These are phyloP conservation scores for Melaleuca alternifolia DNA, from an alignment of 345 rosid species.

Conservation along the genomic window DNA sequence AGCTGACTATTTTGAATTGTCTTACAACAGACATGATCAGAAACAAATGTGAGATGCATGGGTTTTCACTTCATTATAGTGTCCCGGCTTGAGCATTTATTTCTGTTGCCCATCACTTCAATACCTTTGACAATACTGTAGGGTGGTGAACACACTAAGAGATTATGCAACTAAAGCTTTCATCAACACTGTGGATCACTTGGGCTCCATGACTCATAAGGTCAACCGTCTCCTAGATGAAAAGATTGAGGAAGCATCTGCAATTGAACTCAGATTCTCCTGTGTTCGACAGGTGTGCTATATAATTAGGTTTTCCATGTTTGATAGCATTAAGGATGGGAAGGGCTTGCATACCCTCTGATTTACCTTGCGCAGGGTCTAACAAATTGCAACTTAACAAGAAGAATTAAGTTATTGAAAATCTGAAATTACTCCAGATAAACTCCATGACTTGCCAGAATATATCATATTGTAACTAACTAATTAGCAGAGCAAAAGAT, in stretches of 20 bases:
- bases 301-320: not conserved
- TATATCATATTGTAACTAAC: not conserved
- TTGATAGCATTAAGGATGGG: constrained; percentile 1
- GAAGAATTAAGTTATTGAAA: not conserved
- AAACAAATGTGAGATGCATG: constrained; percentile 46
- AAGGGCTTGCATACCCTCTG: not conserved
- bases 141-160: constrained; percentile 56
- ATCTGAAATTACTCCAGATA: not conserved
- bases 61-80: not conserved
- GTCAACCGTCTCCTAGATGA: constrained; percentile 40
- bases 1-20: constrained; percentile 71
- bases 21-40: constrained; percentile 44
- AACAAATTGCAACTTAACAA: not conserved
- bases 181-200: constrained; percentile 72
- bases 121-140: not conserved
- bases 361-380: not conserved
- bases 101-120: no score
- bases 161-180: constrained; percentile 70
- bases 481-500: not conserved
- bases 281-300: constrained; percentile 53
- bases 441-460: not conserved
- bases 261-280: constrained; percentile 36
- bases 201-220: constrained; percentile 78
- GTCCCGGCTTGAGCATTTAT: not conserved
- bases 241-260: constrained; percentile 34